Conservation (phyloP, 495 filamentous ascomycete genomes). For the Neurospora hispaniola region DNA sequence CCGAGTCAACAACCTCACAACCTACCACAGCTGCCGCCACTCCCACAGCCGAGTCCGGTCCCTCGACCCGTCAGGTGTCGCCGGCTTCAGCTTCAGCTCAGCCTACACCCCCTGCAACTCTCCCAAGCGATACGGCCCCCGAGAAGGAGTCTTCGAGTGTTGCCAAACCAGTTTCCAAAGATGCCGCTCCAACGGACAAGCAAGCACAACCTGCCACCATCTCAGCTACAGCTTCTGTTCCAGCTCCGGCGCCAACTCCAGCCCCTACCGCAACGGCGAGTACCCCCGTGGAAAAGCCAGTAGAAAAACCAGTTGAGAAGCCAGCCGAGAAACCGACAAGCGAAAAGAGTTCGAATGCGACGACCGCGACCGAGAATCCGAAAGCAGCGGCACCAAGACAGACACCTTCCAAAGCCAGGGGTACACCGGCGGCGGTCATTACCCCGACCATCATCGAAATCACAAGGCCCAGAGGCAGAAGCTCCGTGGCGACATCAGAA, state of each 20-base stretch:
- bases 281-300: background rate
- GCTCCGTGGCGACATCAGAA: background rate
- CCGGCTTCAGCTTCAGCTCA: conserved; percentile 1
- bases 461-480: background rate
- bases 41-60: background rate
- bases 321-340: background rate
- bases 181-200: background rate
- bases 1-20: background rate
- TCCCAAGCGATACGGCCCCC: background rate
- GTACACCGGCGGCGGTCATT: background rate
- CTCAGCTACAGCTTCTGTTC: background rate
- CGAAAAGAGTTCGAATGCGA: no score
- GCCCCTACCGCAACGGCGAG: background rate
- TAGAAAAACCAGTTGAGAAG: background rate
- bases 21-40: background rate
- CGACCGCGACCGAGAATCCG: background rate
- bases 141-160: background rate
- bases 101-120: background rate
- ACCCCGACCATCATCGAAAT: background rate
- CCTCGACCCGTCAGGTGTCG: background rate
- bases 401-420: background rate
- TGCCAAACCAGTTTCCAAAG: background rate
- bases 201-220: background rate
- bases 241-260: background rate
- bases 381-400: background rate